These are phyloP conservation scores for Paecilomyces fulvus DNA, from an alignment of 2,329 filamentous ascomycete genomes.

Conservation along the genomic window DNA sequence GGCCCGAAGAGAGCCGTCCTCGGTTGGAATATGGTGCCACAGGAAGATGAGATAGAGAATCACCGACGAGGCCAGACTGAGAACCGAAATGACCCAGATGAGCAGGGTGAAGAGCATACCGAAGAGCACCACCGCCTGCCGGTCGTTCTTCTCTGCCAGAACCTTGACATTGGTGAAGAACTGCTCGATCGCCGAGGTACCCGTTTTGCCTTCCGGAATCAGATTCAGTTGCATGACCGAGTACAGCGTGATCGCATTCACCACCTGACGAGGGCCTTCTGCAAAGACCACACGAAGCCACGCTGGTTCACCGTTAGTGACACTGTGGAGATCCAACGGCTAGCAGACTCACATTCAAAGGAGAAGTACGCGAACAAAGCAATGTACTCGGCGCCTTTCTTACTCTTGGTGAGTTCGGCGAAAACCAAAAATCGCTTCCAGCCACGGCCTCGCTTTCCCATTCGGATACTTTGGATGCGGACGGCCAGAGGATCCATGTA, in stretches of 20 bases:
- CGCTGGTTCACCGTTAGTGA: slow-evolving; percentile 42
- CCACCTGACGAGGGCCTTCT: slow-evolving; percentile 81
- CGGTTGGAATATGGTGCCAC: slow-evolving; percentile 79
- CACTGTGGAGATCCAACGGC: not conserved
- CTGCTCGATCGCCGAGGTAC: slow-evolving; percentile 57
- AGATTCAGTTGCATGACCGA: slow-evolving; percentile 72
- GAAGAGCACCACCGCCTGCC: slow-evolving; percentile 73
- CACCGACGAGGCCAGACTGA: slow-evolving; percentile 64
- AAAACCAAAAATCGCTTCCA: slow-evolving; percentile 92
- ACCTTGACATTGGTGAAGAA: slow-evolving; percentile 77
- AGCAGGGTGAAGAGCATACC: slow-evolving; percentile 89
- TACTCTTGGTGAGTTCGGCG: slow-evolving; percentile 80
- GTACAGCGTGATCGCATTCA: slow-evolving; percentile 84
- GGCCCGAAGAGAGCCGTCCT: slow-evolving; percentile 69
- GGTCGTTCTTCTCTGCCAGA: slow-evolving; percentile 63
- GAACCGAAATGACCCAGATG: slow-evolving; percentile 75
- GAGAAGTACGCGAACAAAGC: slow-evolving; percentile 87
- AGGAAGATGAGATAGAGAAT: slow-evolving; percentile 82
- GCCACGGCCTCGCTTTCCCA: slow-evolving; percentile 60
- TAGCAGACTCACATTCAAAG: slow-evolving; percentile 46
- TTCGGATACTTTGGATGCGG: slow-evolving; percentile 72
- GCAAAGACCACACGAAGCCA: slow-evolving; percentile 86
- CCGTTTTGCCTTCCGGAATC: slow-evolving; percentile 49
- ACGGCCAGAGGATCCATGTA: slow-evolving; percentile 85
- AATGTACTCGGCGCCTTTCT: slow-evolving; percentile 82